phyloP scores from a whole-genome alignment of 495 filamentous ascomycete species.

The Penicillium arizonense region DNA sequence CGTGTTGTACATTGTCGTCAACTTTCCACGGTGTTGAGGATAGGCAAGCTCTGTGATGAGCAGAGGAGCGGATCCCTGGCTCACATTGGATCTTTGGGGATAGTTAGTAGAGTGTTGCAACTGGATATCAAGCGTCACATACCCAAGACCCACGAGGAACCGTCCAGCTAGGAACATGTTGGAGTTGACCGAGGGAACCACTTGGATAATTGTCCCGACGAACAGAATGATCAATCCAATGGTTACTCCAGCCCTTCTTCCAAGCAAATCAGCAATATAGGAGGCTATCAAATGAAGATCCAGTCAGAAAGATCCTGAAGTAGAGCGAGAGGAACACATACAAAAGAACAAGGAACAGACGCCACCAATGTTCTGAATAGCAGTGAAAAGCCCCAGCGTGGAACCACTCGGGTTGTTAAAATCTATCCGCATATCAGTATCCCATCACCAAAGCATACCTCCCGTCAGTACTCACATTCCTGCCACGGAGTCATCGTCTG shows the following conservation, averaged over 20 bases:
- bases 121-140: neutral
- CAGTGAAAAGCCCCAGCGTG: conserved; percentile 22
- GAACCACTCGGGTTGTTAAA: conserved; percentile 26
- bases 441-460: neutral
- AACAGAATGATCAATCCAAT: conserved; percentile 13
- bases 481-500: conserved; percentile 32
- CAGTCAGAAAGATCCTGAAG: neutral
- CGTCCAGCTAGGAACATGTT: conserved; percentile 15
- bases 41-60: conserved; percentile 61
- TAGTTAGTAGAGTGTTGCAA: too few relatives aligned
- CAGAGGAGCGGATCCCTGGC: conserved; percentile 46
- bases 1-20: conserved; percentile 62
- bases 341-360: conserved; percentile 16
- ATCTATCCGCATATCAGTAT: conserved; percentile 11
- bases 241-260: conserved; percentile 10
- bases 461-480: conserved; percentile 15
- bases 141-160: conserved; percentile 19
- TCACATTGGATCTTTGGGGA: conserved; percentile 7
- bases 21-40: conserved; percentile 58
- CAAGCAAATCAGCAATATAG: conserved; percentile 13
- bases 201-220: conserved; percentile 17
- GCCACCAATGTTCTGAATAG: conserved; percentile 27
- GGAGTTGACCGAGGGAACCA: conserved; percentile 11
- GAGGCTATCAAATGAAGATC: conserved; percentile 4
- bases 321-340: neutral